These are phyloP conservation scores for Melanomma pulvis-pyrius DNA, from an alignment of 495 filamentous ascomycete genomes.

Conservation along the genomic window DNA sequence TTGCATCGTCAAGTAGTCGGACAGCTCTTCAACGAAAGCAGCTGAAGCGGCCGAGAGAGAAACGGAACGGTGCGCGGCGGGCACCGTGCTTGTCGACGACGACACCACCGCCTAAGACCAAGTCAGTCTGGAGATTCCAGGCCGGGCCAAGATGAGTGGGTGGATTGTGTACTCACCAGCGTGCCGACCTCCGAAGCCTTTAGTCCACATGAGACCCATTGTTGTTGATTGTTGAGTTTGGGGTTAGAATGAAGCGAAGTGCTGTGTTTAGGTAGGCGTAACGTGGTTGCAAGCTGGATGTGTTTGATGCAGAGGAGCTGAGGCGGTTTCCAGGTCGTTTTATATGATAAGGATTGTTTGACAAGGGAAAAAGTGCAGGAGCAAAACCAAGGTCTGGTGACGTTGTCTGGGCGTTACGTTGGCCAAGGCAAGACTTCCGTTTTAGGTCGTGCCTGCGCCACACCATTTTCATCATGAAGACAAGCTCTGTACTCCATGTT, in stretches of 20 bases:
- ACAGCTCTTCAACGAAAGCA: slow-evolving; percentile 43
- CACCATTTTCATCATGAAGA: background rate
- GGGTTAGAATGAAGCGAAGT: background rate
- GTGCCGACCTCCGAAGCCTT: slow-evolving; percentile 39
- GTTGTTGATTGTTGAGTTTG: background rate
- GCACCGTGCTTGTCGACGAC: slow-evolving; percentile 48
- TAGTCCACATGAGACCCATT: slow-evolving; percentile 43
- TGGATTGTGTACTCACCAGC: slow-evolving; percentile 30
- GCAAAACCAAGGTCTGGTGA: background rate
- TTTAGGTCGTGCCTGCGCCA: background rate
- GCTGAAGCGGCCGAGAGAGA: slow-evolving; percentile 45
- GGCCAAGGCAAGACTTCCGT: background rate
- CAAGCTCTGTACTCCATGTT: background rate
- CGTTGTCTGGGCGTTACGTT: slow-evolving; percentile 6
- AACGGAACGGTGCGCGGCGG: slow-evolving; percentile 45
- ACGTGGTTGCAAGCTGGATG: background rate
- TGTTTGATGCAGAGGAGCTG: background rate
- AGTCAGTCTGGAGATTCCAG: background rate
- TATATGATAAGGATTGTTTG: slow-evolving; percentile 10
- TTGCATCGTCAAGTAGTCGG: slow-evolving; percentile 11
- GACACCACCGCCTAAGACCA: slow-evolving; percentile 38
- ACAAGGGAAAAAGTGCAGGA: background rate
- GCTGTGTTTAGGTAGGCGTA: background rate
- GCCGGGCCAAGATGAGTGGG: background rate
- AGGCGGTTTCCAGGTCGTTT: background rate